Base-by-base conservation (phyloP, 1,284 basidiomycete genomes). In the Pseudozyma sp. region DNA sequence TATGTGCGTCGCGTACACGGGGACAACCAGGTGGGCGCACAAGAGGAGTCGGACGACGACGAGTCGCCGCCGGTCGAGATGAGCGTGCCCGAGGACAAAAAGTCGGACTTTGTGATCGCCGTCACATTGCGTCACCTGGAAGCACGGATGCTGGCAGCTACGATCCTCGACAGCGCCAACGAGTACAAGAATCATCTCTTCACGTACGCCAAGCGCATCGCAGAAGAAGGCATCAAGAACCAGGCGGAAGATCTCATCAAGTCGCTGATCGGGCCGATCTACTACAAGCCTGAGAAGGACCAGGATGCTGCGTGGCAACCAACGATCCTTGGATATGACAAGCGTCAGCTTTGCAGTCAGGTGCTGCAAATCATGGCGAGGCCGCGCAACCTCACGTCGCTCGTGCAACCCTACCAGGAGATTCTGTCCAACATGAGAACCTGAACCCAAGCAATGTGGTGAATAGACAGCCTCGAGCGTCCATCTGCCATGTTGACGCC, bases 181-280 rank as follows among this genome's bases (percentile, higher is more conserved):
- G 82, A 84, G 68, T 83, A 79, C 72, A 75, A 74, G 47, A 62
- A 72, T 40, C 50, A 73, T 16, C 43, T 84, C 46, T 51, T 65
- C 39, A 49, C 62, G 7, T 82, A 82, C n/a, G 78, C 80, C 52
- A 69, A 73, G 40, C 60, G 71, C 44, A 65, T 84, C 37, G 73
- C 62, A 17, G 79, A 82, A n/a, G 78, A 83, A 45, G 81, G 81
- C 0, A 74, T 83, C 50, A 68, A 72, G 30, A 77, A 71, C 19
- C 79, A 81, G 42, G 81, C 78, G 3, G 81, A 83, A 48, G 82
- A 84, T 24, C 59, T 84, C 46, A 65, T 80, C 63, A 76, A 71
- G 51, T 68, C 66, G 39, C 54, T 84, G 31, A 68, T 82, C 10
- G 82, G 82, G 3, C 82, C 82, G 1, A 68, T 83, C 42, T 83